A percentile compares a stretch with the other conserved stretches of the same genome.
Conservation (phyloP, 2,329 filamentous ascomycete genomes). For the Sporothrix pseudoabietina region DNA sequence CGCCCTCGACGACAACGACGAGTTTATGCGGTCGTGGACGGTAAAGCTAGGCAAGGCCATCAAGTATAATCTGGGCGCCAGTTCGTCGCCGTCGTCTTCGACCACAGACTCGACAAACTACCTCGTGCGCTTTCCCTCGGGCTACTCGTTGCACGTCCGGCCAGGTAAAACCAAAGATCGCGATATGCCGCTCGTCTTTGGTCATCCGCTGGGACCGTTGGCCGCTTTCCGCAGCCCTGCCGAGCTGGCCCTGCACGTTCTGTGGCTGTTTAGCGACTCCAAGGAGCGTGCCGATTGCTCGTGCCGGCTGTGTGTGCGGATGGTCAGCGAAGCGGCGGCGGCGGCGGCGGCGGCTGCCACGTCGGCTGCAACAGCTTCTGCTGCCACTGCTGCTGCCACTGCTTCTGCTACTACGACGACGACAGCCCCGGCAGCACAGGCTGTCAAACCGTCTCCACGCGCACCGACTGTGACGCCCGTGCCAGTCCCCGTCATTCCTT, state of each 20-base stretch:
- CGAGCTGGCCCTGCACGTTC: constrained; percentile 55
- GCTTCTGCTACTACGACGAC: neutral
- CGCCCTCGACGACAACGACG: constrained; percentile 32
- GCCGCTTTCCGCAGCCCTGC: constrained; percentile 53
- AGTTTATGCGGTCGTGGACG: constrained; percentile 34
- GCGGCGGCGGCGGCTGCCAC: neutral
- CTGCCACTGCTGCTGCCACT: neutral
- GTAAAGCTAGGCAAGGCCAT: constrained; percentile 36
- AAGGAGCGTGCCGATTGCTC: constrained; percentile 54
- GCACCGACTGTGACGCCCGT: constrained; percentile 10
- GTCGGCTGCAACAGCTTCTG: neutral
- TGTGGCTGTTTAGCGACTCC: constrained; percentile 55
- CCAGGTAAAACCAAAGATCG: constrained; percentile 56
- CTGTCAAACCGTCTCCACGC: neutral
- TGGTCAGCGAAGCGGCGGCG: constrained; percentile 35
- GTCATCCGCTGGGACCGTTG: constrained; percentile 34
- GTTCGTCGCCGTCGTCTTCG: neutral
- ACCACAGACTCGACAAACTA: constrained; percentile 31
- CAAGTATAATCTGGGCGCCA: constrained; percentile 36
- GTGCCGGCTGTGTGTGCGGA: constrained; percentile 50
- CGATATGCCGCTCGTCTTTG: constrained; percentile 48
- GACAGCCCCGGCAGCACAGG: neutral
- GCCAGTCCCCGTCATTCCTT: constrained; percentile 10
- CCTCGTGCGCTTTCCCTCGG: constrained; percentile 34
- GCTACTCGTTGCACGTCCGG: constrained; percentile 35